These are phyloP conservation scores for Pestalotiopsis sp. DNA, from an alignment of 2,329 filamentous ascomycete genomes.

Conservation along the genomic window DNA sequence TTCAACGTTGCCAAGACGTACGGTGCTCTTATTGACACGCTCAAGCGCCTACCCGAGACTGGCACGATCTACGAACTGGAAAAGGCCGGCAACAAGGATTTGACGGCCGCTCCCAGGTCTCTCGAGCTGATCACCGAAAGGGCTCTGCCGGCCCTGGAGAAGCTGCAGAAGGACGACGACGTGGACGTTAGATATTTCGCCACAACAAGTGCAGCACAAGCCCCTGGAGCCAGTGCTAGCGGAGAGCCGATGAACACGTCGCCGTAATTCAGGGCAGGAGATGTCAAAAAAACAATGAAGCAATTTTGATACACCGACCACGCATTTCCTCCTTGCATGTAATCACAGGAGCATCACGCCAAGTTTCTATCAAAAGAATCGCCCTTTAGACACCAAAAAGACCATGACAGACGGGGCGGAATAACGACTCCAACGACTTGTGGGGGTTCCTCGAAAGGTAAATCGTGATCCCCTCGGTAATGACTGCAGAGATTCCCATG, in stretches of 20 bases:
- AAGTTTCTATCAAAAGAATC: constrained; percentile 5
- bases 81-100: constrained; percentile 66
- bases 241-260: constrained; percentile 68
- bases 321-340: constrained; percentile 3
- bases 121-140: constrained; percentile 83
- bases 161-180: constrained; percentile 95
- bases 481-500: constrained; percentile 7
- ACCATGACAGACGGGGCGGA: neutral
- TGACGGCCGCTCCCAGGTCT: constrained; percentile 69
- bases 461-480: neutral
- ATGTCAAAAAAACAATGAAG: constrained; percentile 22
- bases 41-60: constrained; percentile 86
- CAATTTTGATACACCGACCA: constrained; percentile 16
- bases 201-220: constrained; percentile 76
- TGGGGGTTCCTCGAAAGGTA: neutral
- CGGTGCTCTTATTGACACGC: constrained; percentile 82
- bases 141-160: constrained; percentile 87
- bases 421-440: neutral
- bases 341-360: constrained; percentile 5
- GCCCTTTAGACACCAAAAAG: neutral
- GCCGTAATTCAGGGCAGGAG: constrained; percentile 52
- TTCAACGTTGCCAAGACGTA: constrained; percentile 99
- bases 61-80: constrained; percentile 85
- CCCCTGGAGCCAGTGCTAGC: constrained; percentile 44
- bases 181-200: constrained; percentile 98